phyloP scores from a whole-genome alignment of 208 protist genomes.

The Hexamita inflata region DNA sequence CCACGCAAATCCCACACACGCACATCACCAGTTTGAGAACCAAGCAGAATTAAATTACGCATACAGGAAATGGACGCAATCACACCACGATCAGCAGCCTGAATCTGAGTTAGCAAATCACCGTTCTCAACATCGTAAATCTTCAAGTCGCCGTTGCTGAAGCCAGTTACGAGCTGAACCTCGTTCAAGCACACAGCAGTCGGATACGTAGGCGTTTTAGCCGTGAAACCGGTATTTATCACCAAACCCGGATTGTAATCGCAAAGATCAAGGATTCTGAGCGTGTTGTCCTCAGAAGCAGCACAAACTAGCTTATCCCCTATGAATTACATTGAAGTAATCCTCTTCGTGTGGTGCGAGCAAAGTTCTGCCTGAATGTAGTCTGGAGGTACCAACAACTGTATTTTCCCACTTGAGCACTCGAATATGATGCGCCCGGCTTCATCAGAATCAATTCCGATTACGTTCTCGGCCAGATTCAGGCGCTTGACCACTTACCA shows the following conservation, averaged over 20 bases:
- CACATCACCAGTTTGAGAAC: neutral
- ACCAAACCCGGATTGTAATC: constrained; percentile 1
- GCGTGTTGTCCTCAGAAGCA: neutral
- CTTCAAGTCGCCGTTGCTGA: constrained; percentile 7
- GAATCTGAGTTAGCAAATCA: neutral
- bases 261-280: neutral
- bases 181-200: neutral
- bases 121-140: constrained; percentile 24
- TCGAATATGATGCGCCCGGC: no score
- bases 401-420: no score
- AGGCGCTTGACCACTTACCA: no score
- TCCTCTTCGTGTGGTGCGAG: neutral
- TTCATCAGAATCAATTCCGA: no score
- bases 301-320: neutral
- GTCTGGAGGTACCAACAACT: no score
- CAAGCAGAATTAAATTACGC: neutral
- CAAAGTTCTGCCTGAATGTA: no score
- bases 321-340: neutral
- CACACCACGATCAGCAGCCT: neutral
- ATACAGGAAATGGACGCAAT: neutral
- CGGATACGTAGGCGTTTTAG: neutral
- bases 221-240: neutral
- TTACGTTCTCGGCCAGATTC: no score
- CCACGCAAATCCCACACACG: neutral
- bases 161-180: constrained; percentile 8